phyloP scores from a whole-genome alignment of 345 rosid species.

The Dimocarpus longan region DNA sequence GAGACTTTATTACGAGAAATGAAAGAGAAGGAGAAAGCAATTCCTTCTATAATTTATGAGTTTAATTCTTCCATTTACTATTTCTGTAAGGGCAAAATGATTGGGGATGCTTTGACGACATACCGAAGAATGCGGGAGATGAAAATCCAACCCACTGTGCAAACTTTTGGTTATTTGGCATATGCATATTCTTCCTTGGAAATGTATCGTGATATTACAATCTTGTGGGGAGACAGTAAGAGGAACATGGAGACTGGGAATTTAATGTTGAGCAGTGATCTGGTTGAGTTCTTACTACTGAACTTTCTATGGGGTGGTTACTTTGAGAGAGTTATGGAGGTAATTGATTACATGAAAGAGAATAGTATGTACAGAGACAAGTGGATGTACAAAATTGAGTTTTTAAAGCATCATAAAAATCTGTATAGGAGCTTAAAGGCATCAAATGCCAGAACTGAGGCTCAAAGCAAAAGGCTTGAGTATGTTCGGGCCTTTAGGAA shows the following conservation, averaged over 20 bases:
- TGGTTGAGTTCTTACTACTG: slow-evolving; percentile 64
- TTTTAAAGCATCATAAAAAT: slow-evolving; percentile 70
- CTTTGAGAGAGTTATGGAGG: slow-evolving; percentile 90
- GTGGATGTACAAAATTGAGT: slow-evolving; percentile 65
- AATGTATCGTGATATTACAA: slow-evolving; percentile 66
- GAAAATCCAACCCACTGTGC: slow-evolving; percentile 54
- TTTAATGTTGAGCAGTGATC: slow-evolving; percentile 56
- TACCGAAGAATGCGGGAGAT: slow-evolving; percentile 59
- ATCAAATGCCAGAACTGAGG: slow-evolving; percentile 57
- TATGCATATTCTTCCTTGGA: slow-evolving; percentile 61
- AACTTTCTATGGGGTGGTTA: slow-evolving; percentile 83
- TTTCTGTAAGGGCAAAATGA: slow-evolving; percentile 88
- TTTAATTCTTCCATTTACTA: slow-evolving; percentile 78
- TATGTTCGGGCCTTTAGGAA: slow-evolving; percentile 62
- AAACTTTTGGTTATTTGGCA: slow-evolving; percentile 59
- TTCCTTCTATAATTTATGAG: slow-evolving; percentile 44
- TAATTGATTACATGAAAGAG: slow-evolving; percentile 59
- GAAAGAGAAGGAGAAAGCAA: slow-evolving; percentile 34
- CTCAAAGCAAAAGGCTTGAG: slow-evolving; percentile 67
- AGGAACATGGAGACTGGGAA: slow-evolving; percentile 41
- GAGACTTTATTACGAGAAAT: slow-evolving; percentile 48
- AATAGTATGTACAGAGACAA: slow-evolving; percentile 50
- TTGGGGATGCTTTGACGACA: slow-evolving; percentile 61
- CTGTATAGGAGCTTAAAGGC: slow-evolving; percentile 65
- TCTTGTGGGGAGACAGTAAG: slow-evolving; percentile 90